Percentiles rank a stretch among this genome's conserved stretches.
phyloP scores from a whole-genome alignment of 129 eudicot genomes.

The Flaveria sonorensis region DNA sequence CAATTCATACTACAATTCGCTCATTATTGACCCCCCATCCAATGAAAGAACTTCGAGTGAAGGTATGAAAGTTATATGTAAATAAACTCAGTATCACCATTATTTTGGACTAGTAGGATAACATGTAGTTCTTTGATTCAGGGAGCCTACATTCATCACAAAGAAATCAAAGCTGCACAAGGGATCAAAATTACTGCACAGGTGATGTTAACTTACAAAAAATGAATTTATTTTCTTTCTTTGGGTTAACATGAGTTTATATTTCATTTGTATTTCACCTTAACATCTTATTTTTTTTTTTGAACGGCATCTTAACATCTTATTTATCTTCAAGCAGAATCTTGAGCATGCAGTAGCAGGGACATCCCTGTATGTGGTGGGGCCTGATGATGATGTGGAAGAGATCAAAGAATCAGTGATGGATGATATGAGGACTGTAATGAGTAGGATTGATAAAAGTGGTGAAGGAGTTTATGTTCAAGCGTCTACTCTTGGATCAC shows the following conservation, averaged over 20 bases:
- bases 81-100: background rate
- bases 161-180: constrained; percentile 98
- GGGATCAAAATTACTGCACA: constrained; percentile 96
- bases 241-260: background rate
- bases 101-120: background rate
- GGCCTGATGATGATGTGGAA: constrained; percentile 81
- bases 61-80: constrained; percentile 47
- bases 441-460: constrained; percentile 84
- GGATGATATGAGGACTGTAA: constrained; percentile 85
- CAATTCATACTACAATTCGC: constrained; percentile 76
- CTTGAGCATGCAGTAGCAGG: constrained; percentile 99
- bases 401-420: constrained; percentile 64
- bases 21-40: constrained; percentile 96
- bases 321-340: constrained; percentile 44
- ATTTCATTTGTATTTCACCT: background rate
- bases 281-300: background rate
- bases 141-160: constrained; percentile 88
- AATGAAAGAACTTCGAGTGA: constrained; percentile 95
- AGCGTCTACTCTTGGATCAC: constrained; percentile 93
- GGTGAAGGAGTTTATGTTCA: constrained; percentile 95
- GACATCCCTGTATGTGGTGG: constrained; percentile 80
- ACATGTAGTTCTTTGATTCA: constrained; percentile 40
- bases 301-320: too few species aligned
- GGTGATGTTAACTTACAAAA: constrained; percentile 47
- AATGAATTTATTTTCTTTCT: background rate